Evolutionary conservation across 768 basidiomycete species (phyloP).

Genomic region (Mycena olivaceomarginata): DNA sequence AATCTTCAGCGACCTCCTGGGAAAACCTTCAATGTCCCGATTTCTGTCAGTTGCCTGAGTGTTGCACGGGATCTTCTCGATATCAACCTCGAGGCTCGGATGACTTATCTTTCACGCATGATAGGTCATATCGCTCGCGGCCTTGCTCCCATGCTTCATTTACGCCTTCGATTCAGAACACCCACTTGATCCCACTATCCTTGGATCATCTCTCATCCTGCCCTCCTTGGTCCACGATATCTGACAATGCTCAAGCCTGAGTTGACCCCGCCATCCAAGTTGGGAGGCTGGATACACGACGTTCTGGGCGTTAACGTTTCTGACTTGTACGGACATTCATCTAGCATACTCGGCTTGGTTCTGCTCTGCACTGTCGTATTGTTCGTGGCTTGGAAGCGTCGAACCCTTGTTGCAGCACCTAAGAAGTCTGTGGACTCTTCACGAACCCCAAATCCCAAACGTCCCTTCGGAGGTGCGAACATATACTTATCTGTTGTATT

Average conservation of each 20-base stretch:
- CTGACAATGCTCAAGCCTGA: constrained; percentile 14
- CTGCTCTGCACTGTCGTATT: not conserved
- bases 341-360: not conserved
- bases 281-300: constrained; percentile 32
- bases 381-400: constrained; percentile 9
- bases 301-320: constrained; percentile 4
- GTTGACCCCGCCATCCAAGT: constrained; percentile 12
- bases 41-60: too few relatives aligned
- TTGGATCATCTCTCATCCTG: not conserved
- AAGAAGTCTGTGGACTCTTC: not conserved
- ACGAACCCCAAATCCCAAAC: constrained; percentile 13
- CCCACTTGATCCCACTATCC: not conserved
- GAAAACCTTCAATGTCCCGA: too few relatives aligned
- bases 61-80: not conserved
- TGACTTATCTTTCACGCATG: not conserved
- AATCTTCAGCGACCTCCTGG: too few relatives aligned
- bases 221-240: not conserved
- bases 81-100: not conserved
- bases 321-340: not conserved
- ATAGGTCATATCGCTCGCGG: not conserved
- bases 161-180: not conserved
- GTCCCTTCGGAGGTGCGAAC: constrained; percentile 30
- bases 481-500: not conserved
- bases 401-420: not conserved
- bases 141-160: not conserved